Evolutionary conservation across 2,329 filamentous ascomycete species (phyloP).

Genomic region (Fusarium sp.): DNA sequence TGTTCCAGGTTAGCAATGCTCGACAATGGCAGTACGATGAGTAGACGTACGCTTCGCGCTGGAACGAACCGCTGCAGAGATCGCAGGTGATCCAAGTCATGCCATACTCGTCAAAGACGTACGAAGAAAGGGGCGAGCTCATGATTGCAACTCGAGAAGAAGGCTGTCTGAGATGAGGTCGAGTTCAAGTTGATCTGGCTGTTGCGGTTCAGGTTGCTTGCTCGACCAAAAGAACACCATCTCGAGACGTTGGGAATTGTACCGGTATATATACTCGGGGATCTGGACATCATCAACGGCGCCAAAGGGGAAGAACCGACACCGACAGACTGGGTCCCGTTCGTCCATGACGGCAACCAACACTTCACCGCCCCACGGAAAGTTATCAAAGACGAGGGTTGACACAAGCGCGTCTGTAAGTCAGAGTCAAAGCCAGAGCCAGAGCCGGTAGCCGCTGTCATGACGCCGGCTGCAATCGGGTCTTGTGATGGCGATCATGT

Average conservation of each 20-base stretch:
- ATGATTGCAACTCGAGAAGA: slow-evolving; percentile 11
- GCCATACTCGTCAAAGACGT: slow-evolving; percentile 37
- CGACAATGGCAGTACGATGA: background rate
- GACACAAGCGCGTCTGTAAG: slow-evolving; percentile 10
- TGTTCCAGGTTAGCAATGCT: background rate
- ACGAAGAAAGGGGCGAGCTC: slow-evolving; percentile 24
- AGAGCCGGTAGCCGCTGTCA: slow-evolving; percentile 32
- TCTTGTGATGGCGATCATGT: slow-evolving; percentile 33
- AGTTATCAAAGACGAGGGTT: slow-evolving; percentile 9
- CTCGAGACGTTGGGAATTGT: slow-evolving; percentile 2
- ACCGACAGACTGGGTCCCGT: slow-evolving; percentile 11
- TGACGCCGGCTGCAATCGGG: slow-evolving; percentile 30
- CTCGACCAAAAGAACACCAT: slow-evolving; percentile 4
- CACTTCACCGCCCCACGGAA: slow-evolving; percentile 29
- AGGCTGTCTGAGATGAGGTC: background rate
- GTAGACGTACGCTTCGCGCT: slow-evolving; percentile 31
- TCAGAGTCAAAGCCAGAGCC: background rate
- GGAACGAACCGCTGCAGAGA: slow-evolving; percentile 38
- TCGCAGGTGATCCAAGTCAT: slow-evolving; percentile 43
- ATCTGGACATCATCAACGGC: slow-evolving; percentile 4
- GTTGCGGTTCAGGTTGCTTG: background rate
- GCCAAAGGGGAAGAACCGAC: slow-evolving; percentile 12
- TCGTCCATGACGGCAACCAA: slow-evolving; percentile 12
- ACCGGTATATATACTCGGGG: slow-evolving; percentile 34
- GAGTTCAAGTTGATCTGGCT: slow-evolving; percentile 1